These are phyloP conservation scores for Dendrobium huoshanense DNA, from an alignment of 106 monocot genomes.

Conservation along the genomic window DNA sequence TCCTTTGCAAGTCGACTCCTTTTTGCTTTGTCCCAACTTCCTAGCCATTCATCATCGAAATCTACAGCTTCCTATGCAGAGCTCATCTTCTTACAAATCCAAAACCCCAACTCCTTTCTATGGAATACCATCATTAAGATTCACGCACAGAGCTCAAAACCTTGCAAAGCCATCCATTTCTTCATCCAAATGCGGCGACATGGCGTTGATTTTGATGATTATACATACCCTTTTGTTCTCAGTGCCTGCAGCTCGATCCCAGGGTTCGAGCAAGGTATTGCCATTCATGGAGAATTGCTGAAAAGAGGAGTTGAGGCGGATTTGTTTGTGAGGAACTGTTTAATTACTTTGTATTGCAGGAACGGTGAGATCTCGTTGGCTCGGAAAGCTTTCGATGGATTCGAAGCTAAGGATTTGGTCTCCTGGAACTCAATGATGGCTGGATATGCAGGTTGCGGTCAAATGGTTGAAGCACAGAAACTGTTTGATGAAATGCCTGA, in stretches of 20 bases:
- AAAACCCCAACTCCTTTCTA: slow-evolving; percentile 20
- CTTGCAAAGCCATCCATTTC: slow-evolving; percentile 16
- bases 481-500: slow-evolving; percentile 57
- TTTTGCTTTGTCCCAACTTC: slow-evolving; percentile 16
- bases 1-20: slow-evolving; percentile 21
- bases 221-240: slow-evolving; percentile 48
- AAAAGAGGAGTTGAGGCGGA: slow-evolving; percentile 26
- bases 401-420: slow-evolving; percentile 25
- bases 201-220: slow-evolving; percentile 19
- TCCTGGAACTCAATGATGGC: slow-evolving; percentile 58
- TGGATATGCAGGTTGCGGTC: slow-evolving; percentile 22
- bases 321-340: slow-evolving; percentile 24
- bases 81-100: slow-evolving; percentile 25
- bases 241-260: slow-evolving; percentile 27
- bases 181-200: slow-evolving; percentile 25
- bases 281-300: slow-evolving; percentile 31
- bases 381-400: slow-evolving; percentile 34
- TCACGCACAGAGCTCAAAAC: slow-evolving; percentile 17
- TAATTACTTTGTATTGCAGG: slow-evolving; percentile 36
- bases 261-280: neutral
- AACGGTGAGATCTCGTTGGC: slow-evolving; percentile 15
- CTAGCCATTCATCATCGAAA: neutral
- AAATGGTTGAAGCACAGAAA: slow-evolving; percentile 25
- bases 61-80: slow-evolving; percentile 12
- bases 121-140: slow-evolving; percentile 53